These are phyloP conservation scores for Corrigiola litoralis DNA, from an alignment of 179 eudicot genomes.

Conservation along the genomic window DNA sequence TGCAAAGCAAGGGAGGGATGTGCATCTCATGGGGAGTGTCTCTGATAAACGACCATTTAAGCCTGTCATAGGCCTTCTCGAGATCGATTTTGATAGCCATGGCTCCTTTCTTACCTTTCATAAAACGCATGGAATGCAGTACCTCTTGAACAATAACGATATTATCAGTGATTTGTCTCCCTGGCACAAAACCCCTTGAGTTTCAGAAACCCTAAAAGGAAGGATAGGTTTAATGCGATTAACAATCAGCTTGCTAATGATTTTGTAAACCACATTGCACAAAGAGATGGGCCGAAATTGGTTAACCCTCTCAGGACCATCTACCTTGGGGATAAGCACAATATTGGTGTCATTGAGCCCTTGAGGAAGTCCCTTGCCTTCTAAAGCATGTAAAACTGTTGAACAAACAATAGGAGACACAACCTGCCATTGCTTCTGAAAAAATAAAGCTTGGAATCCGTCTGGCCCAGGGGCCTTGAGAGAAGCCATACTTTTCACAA, in stretches of 20 bases:
- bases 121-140: not conserved
- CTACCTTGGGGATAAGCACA: not conserved
- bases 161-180: not conserved
- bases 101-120: not conserved
- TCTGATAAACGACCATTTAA: not conserved
- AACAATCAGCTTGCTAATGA: not conserved
- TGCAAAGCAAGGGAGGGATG: not conserved
- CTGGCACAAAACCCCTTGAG: not conserved
- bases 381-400: not conserved
- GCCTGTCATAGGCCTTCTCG: not conserved
- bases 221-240: not conserved
- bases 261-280: not conserved
- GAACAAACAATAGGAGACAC: not conserved
- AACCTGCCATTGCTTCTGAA: not conserved
- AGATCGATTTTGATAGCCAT: constrained; percentile 12
- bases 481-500: not conserved
- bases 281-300: not conserved
- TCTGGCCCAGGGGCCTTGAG: not conserved
- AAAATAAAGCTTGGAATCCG: not conserved
- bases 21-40: not conserved
- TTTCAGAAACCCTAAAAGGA: not conserved
- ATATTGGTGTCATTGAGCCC: not conserved
- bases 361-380: not conserved
- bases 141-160: not conserved
- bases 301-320: not conserved